Evolutionary conservation across 345 rosid genomes (phyloP).

Genomic region (Moricandia arvensis): DNA sequence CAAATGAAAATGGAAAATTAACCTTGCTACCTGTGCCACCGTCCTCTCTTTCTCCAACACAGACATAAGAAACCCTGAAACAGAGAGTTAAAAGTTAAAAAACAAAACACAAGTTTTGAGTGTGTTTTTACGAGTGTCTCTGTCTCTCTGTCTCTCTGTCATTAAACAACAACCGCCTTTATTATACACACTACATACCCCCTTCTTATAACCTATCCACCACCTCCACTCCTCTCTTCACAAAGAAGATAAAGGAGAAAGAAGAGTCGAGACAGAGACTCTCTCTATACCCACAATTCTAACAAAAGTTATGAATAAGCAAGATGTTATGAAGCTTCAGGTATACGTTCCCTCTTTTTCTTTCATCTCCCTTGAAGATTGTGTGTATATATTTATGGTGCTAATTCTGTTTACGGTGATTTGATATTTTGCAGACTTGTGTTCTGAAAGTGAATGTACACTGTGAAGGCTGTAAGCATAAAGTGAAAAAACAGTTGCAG

Average conservation of each 20-base stretch:
- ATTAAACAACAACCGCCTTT: slow-evolving; percentile 36
- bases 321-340: slow-evolving; percentile 46
- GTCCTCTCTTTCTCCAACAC: slow-evolving; percentile 30
- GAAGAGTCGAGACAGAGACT: background rate
- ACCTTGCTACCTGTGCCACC: slow-evolving; percentile 37
- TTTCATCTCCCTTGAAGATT: background rate
- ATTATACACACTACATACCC: slow-evolving; percentile 23
- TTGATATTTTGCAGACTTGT: slow-evolving; percentile 56
- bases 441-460: slow-evolving; percentile 81
- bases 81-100: slow-evolving; percentile 20
- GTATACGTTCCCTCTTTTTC: background rate
- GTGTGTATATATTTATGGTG: slow-evolving; percentile 4
- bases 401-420: background rate
- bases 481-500: slow-evolving; percentile 69
- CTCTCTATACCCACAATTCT: slow-evolving; percentile 8
- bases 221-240: slow-evolving; percentile 4
- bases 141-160: slow-evolving; percentile 33
- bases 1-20: slow-evolving; percentile 16
- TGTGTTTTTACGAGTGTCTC: slow-evolving; percentile 16
- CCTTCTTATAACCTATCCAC: slow-evolving; percentile 12
- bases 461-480: slow-evolving; percentile 92
- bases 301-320: slow-evolving; percentile 43
- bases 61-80: slow-evolving; percentile 31
- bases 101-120: slow-evolving; percentile 39
- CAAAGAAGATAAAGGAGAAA: slow-evolving; percentile 2